phyloP scores from a whole-genome alignment of 768 basidiomycete genomes.

The Calvatia gigantea region DNA sequence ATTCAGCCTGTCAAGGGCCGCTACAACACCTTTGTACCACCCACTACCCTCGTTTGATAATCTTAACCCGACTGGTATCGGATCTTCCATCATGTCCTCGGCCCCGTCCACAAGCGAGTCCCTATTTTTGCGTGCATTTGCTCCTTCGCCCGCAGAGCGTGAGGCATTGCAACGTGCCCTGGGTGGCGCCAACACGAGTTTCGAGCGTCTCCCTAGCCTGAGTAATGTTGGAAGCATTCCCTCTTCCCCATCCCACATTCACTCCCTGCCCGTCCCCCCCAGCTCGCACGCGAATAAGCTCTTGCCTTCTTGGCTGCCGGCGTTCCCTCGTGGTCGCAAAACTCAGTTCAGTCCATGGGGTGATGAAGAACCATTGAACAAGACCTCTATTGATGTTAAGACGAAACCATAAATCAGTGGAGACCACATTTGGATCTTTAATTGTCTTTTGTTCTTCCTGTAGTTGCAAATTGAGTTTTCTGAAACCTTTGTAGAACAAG shows the following conservation, averaged over 20 bases:
- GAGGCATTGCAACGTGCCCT: slow-evolving; percentile 80
- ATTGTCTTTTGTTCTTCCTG: background rate
- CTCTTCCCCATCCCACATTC: slow-evolving; percentile 58
- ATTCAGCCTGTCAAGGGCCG: slow-evolving; percentile 48
- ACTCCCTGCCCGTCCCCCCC: slow-evolving; percentile 29
- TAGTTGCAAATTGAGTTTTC: background rate
- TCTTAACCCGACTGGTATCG: slow-evolving; percentile 59
- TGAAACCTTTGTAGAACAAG: slow-evolving; percentile 8
- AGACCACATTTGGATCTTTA: background rate
- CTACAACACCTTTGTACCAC: slow-evolving; percentile 19
- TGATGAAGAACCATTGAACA: slow-evolving; percentile 50
- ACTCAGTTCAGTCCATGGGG: slow-evolving; percentile 82
- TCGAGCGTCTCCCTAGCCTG: slow-evolving; percentile 75
- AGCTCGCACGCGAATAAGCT: slow-evolving; percentile 21
- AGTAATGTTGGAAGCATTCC: slow-evolving; percentile 74
- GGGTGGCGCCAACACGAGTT: slow-evolving; percentile 70
- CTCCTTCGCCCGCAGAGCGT: slow-evolving; percentile 84
- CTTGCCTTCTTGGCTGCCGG: slow-evolving; percentile 66
- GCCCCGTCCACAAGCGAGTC: slow-evolving; percentile 43
- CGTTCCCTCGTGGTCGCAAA: slow-evolving; percentile 63
- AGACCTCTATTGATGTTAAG: slow-evolving; percentile 7
- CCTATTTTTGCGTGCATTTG: slow-evolving; percentile 70
- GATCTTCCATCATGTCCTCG: slow-evolving; percentile 28
- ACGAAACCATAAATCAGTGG: slow-evolving; percentile 3
- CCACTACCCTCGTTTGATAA: slow-evolving; percentile 39